Base-by-base conservation (phyloP, 2,329 filamentous ascomycete species). In the Balansia obtecta region DNA sequence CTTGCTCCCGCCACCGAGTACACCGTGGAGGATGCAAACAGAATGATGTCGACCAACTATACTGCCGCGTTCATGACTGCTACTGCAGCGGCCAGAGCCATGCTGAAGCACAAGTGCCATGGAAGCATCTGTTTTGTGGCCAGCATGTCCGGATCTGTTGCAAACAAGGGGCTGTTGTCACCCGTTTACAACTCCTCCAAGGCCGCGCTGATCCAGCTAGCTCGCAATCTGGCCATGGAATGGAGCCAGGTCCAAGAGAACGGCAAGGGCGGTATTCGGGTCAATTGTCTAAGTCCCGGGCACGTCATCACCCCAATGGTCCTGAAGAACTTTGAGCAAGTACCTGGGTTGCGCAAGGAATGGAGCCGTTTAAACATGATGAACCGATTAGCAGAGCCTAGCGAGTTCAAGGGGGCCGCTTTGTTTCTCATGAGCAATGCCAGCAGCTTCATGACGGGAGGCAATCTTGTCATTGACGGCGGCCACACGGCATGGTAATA, bases 281-380 rank as follows among this genome's bases (percentile, higher is more conserved):
- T 86, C 50, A 86, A 86, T 64, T 84, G 79, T 30, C 75, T 86
- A 50, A 83, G 78, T 43, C 82, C 83, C 0, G 83, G 83, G 0
- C 82, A 85, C 56, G 83, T 85, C 52, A 67, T 82, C 6, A 85
- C 81, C 2, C 77, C 80, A 1, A 89, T 89, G 86, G 84, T 87
- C 0, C 74, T 82, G 60, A 75, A 79, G 57, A 73, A 87, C 45
- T 86, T 89, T 57, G 72, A 80, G 54, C 74, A 85, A 56, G 82
- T 79, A 18, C 85, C 85, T 0, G 80, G 83, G 37, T 65, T 74
- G 38, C 64, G 63, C 49, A 63, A 68, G 47, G 74, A 78, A 50
- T 89, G 85, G 85, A 77, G 82, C 49, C 77, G 72, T 50, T 80
- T 86, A 67, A 88, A 87, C 61, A 88, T 88, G 84, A 71, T 88